Evolutionary conservation across 2,329 filamentous ascomycete species (phyloP), one percentile per base, ranked within the genome.

Genomic region (Samsoniella hepiali): DNA sequence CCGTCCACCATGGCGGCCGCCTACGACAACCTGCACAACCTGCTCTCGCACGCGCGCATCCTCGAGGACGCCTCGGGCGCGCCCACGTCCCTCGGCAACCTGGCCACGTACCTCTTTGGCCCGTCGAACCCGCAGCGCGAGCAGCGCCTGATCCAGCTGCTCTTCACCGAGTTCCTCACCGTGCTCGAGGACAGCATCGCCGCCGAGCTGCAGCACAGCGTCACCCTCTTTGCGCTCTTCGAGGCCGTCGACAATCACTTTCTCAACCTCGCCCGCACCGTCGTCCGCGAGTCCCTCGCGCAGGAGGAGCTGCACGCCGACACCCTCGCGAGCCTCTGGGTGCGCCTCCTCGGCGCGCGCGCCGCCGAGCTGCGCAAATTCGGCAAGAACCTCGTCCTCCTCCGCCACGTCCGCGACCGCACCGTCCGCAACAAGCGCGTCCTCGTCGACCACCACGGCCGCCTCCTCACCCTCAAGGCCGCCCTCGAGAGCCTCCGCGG

Each of bases 221-320:
- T 93, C 1, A 85, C 87, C 1, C 85, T 97, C 15, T 96, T 97
- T 74, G 86, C 86, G 3, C 87, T 97, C n/a, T 97, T 97, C 75
- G 93, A 97, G 74, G 86, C 88, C 64, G 93, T 97, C 69, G 94
- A 98, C 77, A 85, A 88, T 60, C 92, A 96, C 74, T 97, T 97
- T 76, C 84, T 93, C 66, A 96, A 95, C 73, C 83, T 97, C 1
- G 91, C 91, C 67, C 89, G 93, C 65, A 90, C 88, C 5, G 93
- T 96, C 10, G 89, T 91, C 62, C 91, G 92, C 70, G 93, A 97
- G 77, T 87, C 89, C 27, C 88, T 90, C 66, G 84, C 85, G 6
- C 92, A 97, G 72, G 91, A 97, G 67, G 88, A 89, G 49, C 81
- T 88, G 36, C 91, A 96, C 73, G 88, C 87, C 66, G 92, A 97